Evolutionary conservation across 2,329 filamentous ascomycete species (phyloP), one percentile per base, ranked within the genome.

Genomic region (Gnomoniopsis sp.): DNA sequence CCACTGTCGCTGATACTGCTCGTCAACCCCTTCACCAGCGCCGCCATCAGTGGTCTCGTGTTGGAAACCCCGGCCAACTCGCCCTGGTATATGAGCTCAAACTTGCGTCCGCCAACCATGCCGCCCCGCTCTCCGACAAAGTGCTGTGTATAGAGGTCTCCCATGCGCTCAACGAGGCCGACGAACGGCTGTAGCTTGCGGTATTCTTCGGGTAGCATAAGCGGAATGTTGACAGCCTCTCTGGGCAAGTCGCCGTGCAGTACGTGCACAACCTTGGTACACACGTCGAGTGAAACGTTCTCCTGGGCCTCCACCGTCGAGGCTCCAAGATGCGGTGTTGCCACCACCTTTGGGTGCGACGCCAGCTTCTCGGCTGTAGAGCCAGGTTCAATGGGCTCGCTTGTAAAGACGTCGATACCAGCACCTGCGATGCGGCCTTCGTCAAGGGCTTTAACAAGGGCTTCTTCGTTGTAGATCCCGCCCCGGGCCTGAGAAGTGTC

Each of bases 291-390:
- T 1, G 88, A 90, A 3, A 93, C 90, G 62, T 92, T 93, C 68
- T 93, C 89, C 70, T 95, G 90, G 0, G 90, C 90, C 77, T 95
- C 90, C 36, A 89, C 81, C 0, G 90, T 95, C 0, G 87, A 90
- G 0, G 90, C 90, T 8, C 90, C 90, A 0, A 95, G 78, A 70
- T 95, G 90, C 1, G 90, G 90, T 8, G 90, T 93, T 1, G 86
- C 86, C 2, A 93, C 86, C 0, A 91, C 89, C 64, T 84, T 87
- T 1, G 86, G 82, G 65, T 93, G 90, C 11, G 77, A 78, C 58
- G 89, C 83, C 10, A 95, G 77, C 48, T 78, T 79, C 12, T 79
- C 80, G 2, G 89, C 88, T 3, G 81, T 76, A 1, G 86, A 86
- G 36, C 70, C 73, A 3, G 71, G 64, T 1, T 62, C 68, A 0